Conservation (phyloP, 768 basidiomycete species). For the Leccinum subtestaceum region DNA sequence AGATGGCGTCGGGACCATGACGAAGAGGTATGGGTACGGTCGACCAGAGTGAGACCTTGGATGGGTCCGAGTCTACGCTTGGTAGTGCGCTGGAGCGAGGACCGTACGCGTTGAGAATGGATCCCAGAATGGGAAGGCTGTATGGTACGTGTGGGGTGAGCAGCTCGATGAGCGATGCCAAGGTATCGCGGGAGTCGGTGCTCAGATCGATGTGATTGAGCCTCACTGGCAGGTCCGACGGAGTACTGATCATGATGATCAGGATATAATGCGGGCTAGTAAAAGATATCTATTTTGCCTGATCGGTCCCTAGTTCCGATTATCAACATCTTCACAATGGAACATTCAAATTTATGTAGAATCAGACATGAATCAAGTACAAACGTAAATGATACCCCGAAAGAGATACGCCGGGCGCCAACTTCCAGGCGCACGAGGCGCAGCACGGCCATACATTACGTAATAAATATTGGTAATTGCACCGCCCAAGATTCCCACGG, state of each 20-base stretch:
- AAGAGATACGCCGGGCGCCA: no score
- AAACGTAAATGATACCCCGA: no score
- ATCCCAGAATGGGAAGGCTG: conserved; percentile 17
- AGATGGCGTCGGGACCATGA: neutral
- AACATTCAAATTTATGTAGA: no score
- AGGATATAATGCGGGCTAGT: no score
- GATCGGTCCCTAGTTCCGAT: no score
- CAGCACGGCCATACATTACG: no score
- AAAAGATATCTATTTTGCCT: no score
- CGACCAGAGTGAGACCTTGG: conserved; percentile 21
- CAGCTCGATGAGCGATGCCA: conserved; percentile 9
- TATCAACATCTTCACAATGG: no score
- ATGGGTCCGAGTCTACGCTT: conserved; percentile 14
- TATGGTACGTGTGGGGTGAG: conserved; percentile 15
- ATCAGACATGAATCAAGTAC: no score
- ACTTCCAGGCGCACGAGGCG: no score
- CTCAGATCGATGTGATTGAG: conserved; percentile 14
- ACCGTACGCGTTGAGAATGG: conserved; percentile 18
- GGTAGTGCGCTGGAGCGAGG: conserved; percentile 11
- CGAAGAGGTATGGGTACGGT: conserved; percentile 9
- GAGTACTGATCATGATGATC: neutral
- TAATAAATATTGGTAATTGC: no score
- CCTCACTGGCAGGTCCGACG: neutral
- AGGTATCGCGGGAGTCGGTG: neutral
- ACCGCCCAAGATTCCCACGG: no score